Base-by-base conservation (phyloP, 140 eudicot genomes). In the Senecio squalidus region DNA sequence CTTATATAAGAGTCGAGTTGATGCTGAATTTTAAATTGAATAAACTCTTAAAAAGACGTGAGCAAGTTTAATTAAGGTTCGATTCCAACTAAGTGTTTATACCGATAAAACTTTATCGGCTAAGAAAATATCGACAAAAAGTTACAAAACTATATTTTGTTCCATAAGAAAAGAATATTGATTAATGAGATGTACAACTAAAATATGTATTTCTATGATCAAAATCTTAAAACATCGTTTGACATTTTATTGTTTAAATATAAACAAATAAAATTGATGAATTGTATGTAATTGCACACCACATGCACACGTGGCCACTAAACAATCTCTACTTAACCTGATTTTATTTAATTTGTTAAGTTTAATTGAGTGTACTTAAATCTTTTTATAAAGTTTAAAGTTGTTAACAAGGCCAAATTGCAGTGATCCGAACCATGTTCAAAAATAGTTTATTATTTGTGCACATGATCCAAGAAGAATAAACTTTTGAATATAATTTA, bases 391-490 rank as follows among this genome's bases (percentile, higher is more conserved):
- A 36, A 10, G 23, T 40, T n/a, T 2, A 29, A 51, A 68, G 44
- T 17, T 27, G 34, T 43, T 16, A 43, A 15, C 41, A 60, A 23
- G 36, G 55, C 48, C 67, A 44, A 60, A 60, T 60, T 60, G 67
- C 67, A 28, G 10, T 18, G 26, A 8, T 59, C 41, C 53, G 52
- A 43, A 28, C 55, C 43, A 60, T 44, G 67, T 60, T 60, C 66
- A 51, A 38, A 51, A 38, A 18, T 23, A 60, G 55, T 67, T 59
- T 56, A 48, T 54, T 28, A 55, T 46, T 46, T 24, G 13, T 36
- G 54, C 82, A 72, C 86, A 72, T 76, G 86, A 76, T 80, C 86
- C 86, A 34, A 67, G 57, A 74, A 28, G 68, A 56, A 61, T 31
- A 38, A 69, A 46, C n/a, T 11, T 30, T 60, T 10, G 5, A 14